A percentile compares a stretch with the other conserved stretches of the same genome.
phyloP scores from a whole-genome alignment of 176 grass and related monocot genomes.

The Tillandsia leiboldiana region DNA sequence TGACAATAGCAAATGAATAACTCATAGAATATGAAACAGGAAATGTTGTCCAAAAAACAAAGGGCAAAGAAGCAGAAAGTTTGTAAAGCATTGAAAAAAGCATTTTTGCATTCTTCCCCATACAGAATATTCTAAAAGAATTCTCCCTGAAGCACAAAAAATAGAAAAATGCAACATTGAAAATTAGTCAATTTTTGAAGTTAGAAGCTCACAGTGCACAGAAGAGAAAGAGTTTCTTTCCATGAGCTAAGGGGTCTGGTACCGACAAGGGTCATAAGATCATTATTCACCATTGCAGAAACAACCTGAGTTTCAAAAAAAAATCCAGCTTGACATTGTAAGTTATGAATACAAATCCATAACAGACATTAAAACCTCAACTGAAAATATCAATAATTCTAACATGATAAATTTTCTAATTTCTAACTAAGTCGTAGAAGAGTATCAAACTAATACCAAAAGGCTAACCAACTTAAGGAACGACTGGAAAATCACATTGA shows the following conservation, averaged over 20 bases:
- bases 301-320: slow-evolving; percentile 56
- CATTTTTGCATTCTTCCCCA: too few relatives aligned
- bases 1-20: background rate
- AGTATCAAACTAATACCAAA: background rate
- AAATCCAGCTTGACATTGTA: slow-evolving; percentile 12
- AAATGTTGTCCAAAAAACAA: too few relatives aligned
- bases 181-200: slow-evolving; percentile 12
- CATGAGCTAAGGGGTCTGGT: slow-evolving; percentile 89
- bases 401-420: background rate
- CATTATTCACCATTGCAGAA: slow-evolving; percentile 89
- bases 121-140: too few relatives aligned
- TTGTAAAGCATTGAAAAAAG: too few relatives aligned
- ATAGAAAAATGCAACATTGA: background rate
- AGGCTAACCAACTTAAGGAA: slow-evolving; percentile 1
- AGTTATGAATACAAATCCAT: too few relatives aligned
- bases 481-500: background rate
- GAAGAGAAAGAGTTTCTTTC: slow-evolving; percentile 96
- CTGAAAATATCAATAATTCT: too few relatives aligned
- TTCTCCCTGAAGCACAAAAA: background rate
- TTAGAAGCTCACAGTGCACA: slow-evolving; percentile 75
- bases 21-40: background rate
- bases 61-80: too few relatives aligned
- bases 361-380: too few relatives aligned
- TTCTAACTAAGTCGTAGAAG: background rate
- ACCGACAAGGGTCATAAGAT: slow-evolving; percentile 76